Percentiles rank a stretch among this genome's conserved stretches.
phyloP scores from a whole-genome alignment of 345 rosid genomes.

The Rhodomyrtus tomentosa region DNA sequence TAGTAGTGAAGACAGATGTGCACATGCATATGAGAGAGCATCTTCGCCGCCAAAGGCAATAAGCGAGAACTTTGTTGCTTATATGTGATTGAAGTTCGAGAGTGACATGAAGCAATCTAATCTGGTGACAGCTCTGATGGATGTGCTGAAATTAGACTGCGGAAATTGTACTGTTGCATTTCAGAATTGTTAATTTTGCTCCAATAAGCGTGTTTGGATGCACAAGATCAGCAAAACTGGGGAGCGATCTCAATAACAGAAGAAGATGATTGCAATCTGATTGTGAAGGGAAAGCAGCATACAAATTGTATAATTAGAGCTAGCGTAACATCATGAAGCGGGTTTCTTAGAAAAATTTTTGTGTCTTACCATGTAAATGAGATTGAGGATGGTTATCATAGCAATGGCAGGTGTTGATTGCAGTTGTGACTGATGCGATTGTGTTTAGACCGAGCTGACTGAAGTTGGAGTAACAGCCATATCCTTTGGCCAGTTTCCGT shows the following conservation, averaged over 20 bases:
- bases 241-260: background rate
- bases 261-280: background rate
- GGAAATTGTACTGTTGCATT: background rate
- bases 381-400: background rate
- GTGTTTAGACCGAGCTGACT: background rate
- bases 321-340: background rate
- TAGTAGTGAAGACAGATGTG: conserved; percentile 68
- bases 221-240: background rate
- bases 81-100: background rate
- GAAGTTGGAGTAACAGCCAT: background rate
- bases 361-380: background rate
- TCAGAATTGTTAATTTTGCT: background rate
- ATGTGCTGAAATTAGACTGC: background rate
- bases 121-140: background rate
- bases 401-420: background rate
- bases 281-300: background rate
- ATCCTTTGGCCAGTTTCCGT: background rate
- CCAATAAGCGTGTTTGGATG: background rate
- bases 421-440: background rate
- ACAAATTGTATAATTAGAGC: background rate
- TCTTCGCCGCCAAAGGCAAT: conserved; percentile 54
- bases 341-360: background rate
- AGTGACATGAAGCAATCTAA: background rate
- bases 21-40: conserved; percentile 77
- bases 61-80: background rate